phyloP scores from a whole-genome alignment of 371 early-diverging fungal species.

The Rhizopus delemar region DNA sequence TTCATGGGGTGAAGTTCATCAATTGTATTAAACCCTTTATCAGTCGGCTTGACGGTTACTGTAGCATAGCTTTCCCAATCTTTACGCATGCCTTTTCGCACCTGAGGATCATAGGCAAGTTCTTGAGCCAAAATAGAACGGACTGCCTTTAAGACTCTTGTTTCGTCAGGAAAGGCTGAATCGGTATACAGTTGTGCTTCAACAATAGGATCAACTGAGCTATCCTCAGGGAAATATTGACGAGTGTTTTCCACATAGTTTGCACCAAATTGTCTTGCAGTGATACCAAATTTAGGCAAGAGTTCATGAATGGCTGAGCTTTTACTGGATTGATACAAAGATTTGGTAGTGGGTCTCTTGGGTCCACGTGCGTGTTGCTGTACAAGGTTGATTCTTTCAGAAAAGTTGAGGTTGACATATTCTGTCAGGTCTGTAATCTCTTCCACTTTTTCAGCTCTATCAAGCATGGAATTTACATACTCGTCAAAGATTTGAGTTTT shows the following conservation, averaged over 20 bases:
- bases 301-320: constrained; percentile 58
- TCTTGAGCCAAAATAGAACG: constrained; percentile 74
- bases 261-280: constrained; percentile 67
- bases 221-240: constrained; percentile 61
- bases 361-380: constrained; percentile 51
- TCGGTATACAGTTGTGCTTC: constrained; percentile 64
- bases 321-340: constrained; percentile 37
- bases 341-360: constrained; percentile 46
- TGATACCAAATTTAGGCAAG: constrained; percentile 61
- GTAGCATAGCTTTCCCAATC: constrained; percentile 71
- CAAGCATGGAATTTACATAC: constrained; percentile 49
- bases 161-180: constrained; percentile 54
- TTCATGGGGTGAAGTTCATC: constrained; percentile 80
- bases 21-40: constrained; percentile 75
- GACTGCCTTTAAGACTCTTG: constrained; percentile 68
- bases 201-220: constrained; percentile 52
- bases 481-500: constrained; percentile 53
- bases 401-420: constrained; percentile 72
- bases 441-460: constrained; percentile 62
- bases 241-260: constrained; percentile 60
- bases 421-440: constrained; percentile 77
- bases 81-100: constrained; percentile 79
- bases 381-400: constrained; percentile 55
- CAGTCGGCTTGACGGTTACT: constrained; percentile 81
- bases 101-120: constrained; percentile 80